Conservation (phyloP, 2,329 filamentous ascomycete species). For the Penicillium brasilianum region DNA sequence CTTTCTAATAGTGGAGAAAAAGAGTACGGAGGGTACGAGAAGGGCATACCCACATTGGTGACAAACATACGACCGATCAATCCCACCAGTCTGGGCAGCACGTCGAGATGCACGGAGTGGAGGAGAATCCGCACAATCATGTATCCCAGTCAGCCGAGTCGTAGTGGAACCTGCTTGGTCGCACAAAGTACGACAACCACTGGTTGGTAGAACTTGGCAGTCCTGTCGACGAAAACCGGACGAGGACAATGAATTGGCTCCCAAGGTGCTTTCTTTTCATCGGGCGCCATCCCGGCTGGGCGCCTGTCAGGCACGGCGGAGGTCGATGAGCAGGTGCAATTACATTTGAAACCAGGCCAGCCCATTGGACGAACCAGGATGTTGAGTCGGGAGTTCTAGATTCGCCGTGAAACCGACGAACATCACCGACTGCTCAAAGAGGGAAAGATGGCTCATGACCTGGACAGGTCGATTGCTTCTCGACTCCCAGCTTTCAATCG, state of each 20-base stretch:
- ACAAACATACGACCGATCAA: not conserved
- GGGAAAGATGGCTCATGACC: conserved; percentile 10
- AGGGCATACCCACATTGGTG: not conserved
- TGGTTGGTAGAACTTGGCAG: not conserved
- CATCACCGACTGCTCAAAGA: conserved; percentile 2
- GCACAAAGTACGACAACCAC: not conserved
- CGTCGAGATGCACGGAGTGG: too few relatives aligned
- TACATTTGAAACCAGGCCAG: not conserved
- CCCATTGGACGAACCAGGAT: conserved; percentile 1
- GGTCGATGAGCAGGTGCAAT: not conserved
- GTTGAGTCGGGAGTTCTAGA: not conserved
- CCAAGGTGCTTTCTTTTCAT: not conserved
- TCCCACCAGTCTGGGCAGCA: not conserved
- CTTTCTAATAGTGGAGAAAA: not conserved
- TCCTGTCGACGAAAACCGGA: not conserved
- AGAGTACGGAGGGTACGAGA: not conserved
- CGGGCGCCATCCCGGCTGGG: not conserved
- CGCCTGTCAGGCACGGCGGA: not conserved
- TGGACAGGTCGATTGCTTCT: not conserved
- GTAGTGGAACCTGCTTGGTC: not conserved
- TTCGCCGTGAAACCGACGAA: not conserved
- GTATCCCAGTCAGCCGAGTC: not conserved
- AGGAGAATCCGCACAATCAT: too few relatives aligned
- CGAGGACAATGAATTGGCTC: not conserved
- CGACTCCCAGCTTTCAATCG: too few relatives aligned